Base-by-base conservation (phyloP, 2,329 filamentous ascomycete species). In the Chaetomium olivaceum region DNA sequence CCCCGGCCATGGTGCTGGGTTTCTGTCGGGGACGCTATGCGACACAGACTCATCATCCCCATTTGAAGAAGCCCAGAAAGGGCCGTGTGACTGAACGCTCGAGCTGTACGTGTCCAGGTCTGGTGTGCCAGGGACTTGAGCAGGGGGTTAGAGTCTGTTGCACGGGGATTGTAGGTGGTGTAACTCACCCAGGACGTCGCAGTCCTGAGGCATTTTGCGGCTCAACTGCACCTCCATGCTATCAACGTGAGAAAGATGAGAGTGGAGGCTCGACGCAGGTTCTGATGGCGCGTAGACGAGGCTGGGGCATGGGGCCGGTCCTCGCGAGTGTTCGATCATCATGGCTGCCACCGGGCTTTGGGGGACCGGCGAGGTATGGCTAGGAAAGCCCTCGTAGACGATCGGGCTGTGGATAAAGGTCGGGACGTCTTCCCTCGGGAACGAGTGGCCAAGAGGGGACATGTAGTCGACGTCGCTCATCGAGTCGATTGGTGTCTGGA, bases 401-500 rank as follows among this genome's bases (percentile, higher is more conserved):
- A 79, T 79, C 5, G 85, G 84, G 75, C 83, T 87, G 72, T 84
- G 80, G 64, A 85, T 62, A 31, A 61, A 72, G 5, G 66, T 31
- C 1, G 70, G 68, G 27, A 86, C 77, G 23, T 88, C 85, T 31
- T 88, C 85, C 68, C 84, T 73, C 1, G 77, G 77, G 68, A 82
- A 84, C 1, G 81, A 78, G 61, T 87, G 85, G 74, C 81, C 82
- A 69, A 88, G 80, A 9, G 85, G 76, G 67, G 82, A 82, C 79
- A 87, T 68, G 76, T 88, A 89, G 72, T 88, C 86, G 65, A 85
- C 82, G 29, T 89, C 86, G 73, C 85, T 87, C 63, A 89, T 80
- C 2, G 86, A 84, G 69, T 88, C 86, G 63, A 86, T 79, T 0
- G 84, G 85, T 0, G 83, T 81, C 1, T 84, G 83, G 33, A 87